Evolutionary conservation across 2,329 filamentous ascomycete species (phyloP).

Genomic region (Capronia coronata): DNA sequence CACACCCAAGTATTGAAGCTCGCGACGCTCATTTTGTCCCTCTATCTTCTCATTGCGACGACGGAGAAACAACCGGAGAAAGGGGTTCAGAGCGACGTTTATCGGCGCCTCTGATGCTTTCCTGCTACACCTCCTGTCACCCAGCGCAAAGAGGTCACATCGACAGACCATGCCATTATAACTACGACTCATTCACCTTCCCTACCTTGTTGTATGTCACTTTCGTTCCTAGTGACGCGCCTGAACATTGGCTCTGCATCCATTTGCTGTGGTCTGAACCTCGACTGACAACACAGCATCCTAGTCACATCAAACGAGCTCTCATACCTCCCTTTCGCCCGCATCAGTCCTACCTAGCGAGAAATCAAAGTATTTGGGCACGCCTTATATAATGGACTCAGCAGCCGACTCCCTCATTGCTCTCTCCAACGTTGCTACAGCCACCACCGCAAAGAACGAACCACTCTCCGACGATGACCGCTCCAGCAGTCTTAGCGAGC

Average conservation of each 20-base stretch:
- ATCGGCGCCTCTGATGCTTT: neutral
- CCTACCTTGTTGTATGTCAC: conserved; percentile 5
- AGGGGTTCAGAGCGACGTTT: neutral
- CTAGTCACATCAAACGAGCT: neutral
- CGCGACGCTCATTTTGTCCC: neutral
- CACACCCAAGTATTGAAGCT: no score
- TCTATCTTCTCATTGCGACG: neutral
- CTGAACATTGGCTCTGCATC: neutral
- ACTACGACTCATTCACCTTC: conserved; percentile 7
- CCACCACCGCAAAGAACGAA: conserved; percentile 39
- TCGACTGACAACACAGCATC: conserved; percentile 3
- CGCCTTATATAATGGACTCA: conserved; percentile 35
- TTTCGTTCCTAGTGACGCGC: neutral
- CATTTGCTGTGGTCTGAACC: neutral
- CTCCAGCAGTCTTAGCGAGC: conserved; percentile 89
- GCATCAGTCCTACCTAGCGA: no score
- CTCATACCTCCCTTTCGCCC: neutral
- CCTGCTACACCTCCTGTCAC: conserved; percentile 8
- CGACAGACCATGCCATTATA: conserved; percentile 14
- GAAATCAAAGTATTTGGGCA: no score
- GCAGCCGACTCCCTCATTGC: conserved; percentile 32
- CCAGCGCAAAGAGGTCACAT: conserved; percentile 3
- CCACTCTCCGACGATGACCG: conserved; percentile 56
- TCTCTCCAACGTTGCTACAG: conserved; percentile 34
- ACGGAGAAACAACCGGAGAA: neutral